Percentiles rank a stretch among this genome's conserved stretches.
phyloP scores from a whole-genome alignment of 2,329 filamentous ascomycete species.

The Colletotrichum spinosum region DNA sequence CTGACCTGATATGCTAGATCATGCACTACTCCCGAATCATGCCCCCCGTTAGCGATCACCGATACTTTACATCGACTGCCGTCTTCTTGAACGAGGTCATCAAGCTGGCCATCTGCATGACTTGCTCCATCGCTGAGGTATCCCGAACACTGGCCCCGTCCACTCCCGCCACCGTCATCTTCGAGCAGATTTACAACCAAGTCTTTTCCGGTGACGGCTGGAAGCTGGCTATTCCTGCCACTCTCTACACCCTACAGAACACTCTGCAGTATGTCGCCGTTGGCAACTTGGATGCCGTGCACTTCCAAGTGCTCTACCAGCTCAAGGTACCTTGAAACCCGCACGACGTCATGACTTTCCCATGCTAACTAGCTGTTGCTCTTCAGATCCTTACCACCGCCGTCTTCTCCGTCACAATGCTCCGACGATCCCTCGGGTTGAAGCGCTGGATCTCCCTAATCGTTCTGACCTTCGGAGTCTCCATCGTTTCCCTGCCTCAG shows the following conservation, averaged over 20 bases:
- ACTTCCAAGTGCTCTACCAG: conserved; percentile 94
- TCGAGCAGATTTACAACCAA: conserved; percentile 80
- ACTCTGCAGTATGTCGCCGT: conserved; percentile 93
- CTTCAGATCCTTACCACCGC: conserved; percentile 84
- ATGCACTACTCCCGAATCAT: conserved; percentile 97
- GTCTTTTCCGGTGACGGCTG: conserved; percentile 93
- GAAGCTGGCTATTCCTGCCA: conserved; percentile 91
- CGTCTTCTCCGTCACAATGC: conserved; percentile 83
- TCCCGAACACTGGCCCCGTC: conserved; percentile 82
- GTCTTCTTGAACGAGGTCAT: conserved; percentile 94
- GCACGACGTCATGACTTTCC: background rate
- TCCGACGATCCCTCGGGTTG: conserved; percentile 76
- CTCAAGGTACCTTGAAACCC: conserved; percentile 70
- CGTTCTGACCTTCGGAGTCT: conserved; percentile 83
- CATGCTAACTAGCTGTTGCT: background rate
- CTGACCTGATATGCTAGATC: conserved; percentile 63
- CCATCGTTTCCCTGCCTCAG: conserved; percentile 81
- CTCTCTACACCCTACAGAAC: conserved; percentile 91
- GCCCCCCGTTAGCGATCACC: conserved; percentile 84
- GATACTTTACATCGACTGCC: conserved; percentile 93
- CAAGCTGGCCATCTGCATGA: conserved; percentile 87
- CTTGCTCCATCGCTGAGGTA: conserved; percentile 88
- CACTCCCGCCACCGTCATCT: conserved; percentile 82
- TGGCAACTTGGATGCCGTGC: conserved; percentile 90
- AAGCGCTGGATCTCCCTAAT: conserved; percentile 86